phyloP scores from a whole-genome alignment of 2,329 filamentous ascomycete species.

The Xylaria sp. region DNA sequence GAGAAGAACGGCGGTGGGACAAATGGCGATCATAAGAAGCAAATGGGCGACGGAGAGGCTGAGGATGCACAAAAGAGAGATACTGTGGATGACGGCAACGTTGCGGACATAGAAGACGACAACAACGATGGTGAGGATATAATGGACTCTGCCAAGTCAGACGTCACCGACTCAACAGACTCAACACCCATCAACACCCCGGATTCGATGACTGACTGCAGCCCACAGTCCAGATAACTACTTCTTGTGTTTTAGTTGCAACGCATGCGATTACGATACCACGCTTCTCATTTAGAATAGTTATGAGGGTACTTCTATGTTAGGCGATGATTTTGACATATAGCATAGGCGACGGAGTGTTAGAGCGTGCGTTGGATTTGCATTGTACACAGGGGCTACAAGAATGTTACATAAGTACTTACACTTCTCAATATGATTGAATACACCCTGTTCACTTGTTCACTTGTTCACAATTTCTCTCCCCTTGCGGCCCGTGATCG shows the following conservation, averaged over 20 bases:
- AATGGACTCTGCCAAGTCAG: constrained; percentile 42
- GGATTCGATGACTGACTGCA: constrained; percentile 43
- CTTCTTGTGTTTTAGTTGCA: background rate
- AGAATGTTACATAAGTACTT: constrained; percentile 36
- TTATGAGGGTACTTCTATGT: background rate
- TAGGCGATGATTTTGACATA: constrained; percentile 15
- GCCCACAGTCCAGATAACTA: constrained; percentile 39
- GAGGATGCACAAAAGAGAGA: constrained; percentile 28
- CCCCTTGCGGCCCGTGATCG: background rate
- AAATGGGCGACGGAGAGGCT: constrained; percentile 18
- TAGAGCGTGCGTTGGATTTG: constrained; percentile 25
- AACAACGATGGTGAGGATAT: constrained; percentile 42
- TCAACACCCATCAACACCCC: constrained; percentile 44
- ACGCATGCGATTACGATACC: constrained; percentile 28
- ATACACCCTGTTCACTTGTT: constrained; percentile 19
- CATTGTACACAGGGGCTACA: constrained; percentile 26
- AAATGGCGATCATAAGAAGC: constrained; percentile 29
- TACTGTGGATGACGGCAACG: constrained; percentile 33
- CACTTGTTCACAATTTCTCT: background rate
- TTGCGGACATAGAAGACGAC: constrained; percentile 40
- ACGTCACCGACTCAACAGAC: constrained; percentile 46
- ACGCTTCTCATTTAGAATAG: constrained; percentile 21
- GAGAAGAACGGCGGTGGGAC: constrained; percentile 39
- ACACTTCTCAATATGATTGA: constrained; percentile 15
- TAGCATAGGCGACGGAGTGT: constrained; percentile 22